Evolutionary conservation across 2,329 filamentous ascomycete genomes (phyloP).

Genomic region (Fusarium sp.): DNA sequence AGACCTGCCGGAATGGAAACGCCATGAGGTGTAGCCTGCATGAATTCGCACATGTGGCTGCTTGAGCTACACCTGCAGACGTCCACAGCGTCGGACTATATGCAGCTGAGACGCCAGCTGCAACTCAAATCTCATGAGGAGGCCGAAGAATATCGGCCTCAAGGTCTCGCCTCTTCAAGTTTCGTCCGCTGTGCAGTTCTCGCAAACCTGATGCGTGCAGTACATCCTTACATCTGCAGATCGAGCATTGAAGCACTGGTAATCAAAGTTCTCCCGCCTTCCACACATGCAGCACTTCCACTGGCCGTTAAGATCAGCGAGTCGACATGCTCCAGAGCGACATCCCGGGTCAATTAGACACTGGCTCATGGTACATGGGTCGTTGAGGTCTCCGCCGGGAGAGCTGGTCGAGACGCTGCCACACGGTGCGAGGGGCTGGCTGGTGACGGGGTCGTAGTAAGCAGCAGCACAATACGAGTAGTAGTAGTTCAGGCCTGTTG

Average conservation of each 20-base stretch:
- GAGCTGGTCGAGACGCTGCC: conserved; percentile 25
- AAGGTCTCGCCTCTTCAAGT: neutral
- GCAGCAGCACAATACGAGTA: conserved; percentile 57
- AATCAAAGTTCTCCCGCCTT: conserved; percentile 56
- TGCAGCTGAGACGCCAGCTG: conserved; percentile 18
- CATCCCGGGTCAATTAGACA: conserved; percentile 59
- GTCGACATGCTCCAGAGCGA: conserved; percentile 58
- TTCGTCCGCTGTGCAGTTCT: conserved; percentile 48
- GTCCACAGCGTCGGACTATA: conserved; percentile 25
- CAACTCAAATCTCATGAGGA: conserved; percentile 1
- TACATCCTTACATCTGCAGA: conserved; percentile 58
- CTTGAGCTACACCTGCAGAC: conserved; percentile 4
- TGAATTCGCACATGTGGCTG: conserved; percentile 2
- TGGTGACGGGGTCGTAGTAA: conserved; percentile 44
- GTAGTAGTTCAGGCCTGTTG: conserved; percentile 53
- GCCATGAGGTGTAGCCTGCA: conserved; percentile 1
- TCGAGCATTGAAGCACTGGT: conserved; percentile 58
- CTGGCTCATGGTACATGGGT: conserved; percentile 57
- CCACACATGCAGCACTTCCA: conserved; percentile 63
- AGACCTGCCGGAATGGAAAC: conserved; percentile 11
- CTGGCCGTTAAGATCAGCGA: conserved; percentile 57
- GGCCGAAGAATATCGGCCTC: conserved; percentile 27
- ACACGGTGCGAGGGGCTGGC: conserved; percentile 37
- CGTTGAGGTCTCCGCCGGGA: conserved; percentile 46
- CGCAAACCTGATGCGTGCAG: conserved; percentile 61